Percentiles rank a stretch among this genome's conserved stretches.
Evolutionary conservation across 2,329 filamentous ascomycete species (phyloP).

Genomic region (Mycogone perniciosa): DNA sequence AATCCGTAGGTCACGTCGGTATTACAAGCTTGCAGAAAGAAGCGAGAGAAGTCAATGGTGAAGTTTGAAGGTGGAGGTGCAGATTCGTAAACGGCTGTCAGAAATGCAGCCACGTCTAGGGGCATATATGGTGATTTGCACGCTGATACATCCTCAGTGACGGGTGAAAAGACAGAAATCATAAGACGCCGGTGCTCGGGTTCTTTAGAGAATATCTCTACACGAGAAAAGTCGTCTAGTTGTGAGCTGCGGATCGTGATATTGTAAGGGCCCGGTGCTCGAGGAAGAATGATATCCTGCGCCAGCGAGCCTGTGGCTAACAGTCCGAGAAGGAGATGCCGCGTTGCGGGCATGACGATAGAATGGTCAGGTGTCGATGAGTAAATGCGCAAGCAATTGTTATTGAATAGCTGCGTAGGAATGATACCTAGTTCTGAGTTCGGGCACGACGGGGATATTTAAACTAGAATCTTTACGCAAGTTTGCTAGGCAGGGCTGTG

Average conservation of each 20-base stretch:
- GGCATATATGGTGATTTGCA: conserved; percentile 11
- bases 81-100: neutral
- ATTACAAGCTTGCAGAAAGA: conserved; percentile 1
- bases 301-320: conserved; percentile 1
- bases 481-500: neutral
- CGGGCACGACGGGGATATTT: neutral
- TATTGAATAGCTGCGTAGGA: neutral
- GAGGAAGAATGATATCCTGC: conserved; percentile 4
- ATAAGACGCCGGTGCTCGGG: conserved; percentile 9
- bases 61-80: conserved; percentile 1
- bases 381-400: neutral
- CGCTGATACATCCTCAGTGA: conserved; percentile 1
- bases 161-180: conserved; percentile 12
- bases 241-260: conserved; percentile 8
- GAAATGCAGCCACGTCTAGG: neutral
- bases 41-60: conserved; percentile 3
- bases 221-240: conserved; percentile 9
- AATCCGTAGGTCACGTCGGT: conserved; percentile 6
- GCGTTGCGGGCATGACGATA: neutral
- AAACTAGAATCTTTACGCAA: neutral
- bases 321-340: neutral
- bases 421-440: neutral
- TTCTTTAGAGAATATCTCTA: conserved; percentile 3
- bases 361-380: neutral
- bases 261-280: neutral